Percentiles rank a stretch among this genome's conserved stretches.
Conservation (phyloP, 1,284 basidiomycete species). For the Pseudozyma hubeiensis region DNA sequence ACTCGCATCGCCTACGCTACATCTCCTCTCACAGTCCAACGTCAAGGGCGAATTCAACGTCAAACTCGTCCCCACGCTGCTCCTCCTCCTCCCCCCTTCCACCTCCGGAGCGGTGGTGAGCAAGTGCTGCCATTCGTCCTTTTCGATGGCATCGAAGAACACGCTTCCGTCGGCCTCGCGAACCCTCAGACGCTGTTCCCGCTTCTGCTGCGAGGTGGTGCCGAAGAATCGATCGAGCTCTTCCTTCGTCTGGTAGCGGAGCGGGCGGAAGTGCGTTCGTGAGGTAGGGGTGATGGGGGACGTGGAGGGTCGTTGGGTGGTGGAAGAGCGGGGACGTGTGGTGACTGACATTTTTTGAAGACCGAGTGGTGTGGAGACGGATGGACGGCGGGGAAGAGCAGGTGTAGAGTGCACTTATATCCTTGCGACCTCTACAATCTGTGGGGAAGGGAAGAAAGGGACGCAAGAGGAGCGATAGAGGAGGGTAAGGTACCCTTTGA, state of each 20-base stretch:
- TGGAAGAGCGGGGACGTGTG: constrained; percentile 10
- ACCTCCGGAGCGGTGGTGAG: constrained; percentile 9
- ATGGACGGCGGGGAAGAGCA: neutral
- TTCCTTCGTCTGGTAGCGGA: constrained; percentile 48
- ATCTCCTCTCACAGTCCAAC: constrained; percentile 3
- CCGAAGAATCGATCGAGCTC: constrained; percentile 54
- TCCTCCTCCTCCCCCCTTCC: constrained; percentile 5
- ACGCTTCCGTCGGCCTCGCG: constrained; percentile 45
- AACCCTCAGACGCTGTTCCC: constrained; percentile 38
- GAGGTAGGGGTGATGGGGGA: neutral
- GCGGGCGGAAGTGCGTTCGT: constrained; percentile 40
- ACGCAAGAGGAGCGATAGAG: too few species aligned
- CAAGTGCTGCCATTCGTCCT: constrained; percentile 36
- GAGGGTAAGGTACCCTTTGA: too few species aligned
- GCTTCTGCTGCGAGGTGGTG: constrained; percentile 34
- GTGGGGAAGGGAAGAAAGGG: too few species aligned
- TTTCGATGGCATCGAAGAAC: constrained; percentile 46
- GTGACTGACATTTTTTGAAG: constrained; percentile 13
- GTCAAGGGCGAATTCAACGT: constrained; percentile 18
- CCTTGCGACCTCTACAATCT: too few species aligned
- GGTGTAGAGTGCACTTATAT: neutral
- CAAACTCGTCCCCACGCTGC: constrained; percentile 19
- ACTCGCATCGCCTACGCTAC: constrained; percentile 4
- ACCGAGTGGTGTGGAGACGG: neutral
- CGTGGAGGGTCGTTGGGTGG: neutral